Evolutionary conservation across 495 filamentous ascomycete species (phyloP).

Genomic region (Clavariopsis aquatica): DNA sequence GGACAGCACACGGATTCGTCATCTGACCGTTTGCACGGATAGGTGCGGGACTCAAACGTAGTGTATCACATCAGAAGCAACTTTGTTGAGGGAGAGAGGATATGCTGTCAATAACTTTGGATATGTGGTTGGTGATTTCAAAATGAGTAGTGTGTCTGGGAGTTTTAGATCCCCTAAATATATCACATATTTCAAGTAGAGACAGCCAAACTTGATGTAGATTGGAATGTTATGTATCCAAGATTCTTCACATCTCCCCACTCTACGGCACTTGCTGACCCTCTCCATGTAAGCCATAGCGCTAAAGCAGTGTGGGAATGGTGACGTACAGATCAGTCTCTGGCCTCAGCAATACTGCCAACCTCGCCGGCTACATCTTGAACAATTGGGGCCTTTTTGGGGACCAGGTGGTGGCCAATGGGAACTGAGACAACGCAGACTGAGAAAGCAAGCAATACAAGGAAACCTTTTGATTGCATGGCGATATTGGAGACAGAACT

Average conservation of each 20-base stretch:
- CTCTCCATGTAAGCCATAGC: too few relatives aligned
- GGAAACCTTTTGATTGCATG: conserved; percentile 5
- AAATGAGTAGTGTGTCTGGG: neutral
- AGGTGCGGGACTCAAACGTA: neutral
- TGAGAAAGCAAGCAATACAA: neutral
- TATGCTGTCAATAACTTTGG: neutral
- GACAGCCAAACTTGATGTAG: neutral
- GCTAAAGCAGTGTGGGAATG: too few relatives aligned
- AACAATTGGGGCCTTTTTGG: neutral
- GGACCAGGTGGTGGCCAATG: neutral
- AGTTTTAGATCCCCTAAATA: neutral
- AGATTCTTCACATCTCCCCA: neutral
- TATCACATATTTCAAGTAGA: neutral
- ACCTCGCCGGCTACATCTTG: neutral
- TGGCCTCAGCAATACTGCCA: neutral
- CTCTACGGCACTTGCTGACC: too few relatives aligned
- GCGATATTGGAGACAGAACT: too few relatives aligned
- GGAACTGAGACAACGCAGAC: conserved; percentile 1
- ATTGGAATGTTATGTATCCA: neutral
- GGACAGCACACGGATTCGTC: neutral
- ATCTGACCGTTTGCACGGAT: conserved; percentile 3
- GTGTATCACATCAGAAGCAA: neutral
- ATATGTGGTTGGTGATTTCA: neutral
- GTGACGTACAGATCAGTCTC: too few relatives aligned
- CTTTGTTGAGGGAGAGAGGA: neutral